These are phyloP conservation scores for Macrophomina pseudophaseolina DNA, from an alignment of 2,329 filamentous ascomycete species.

Conservation along the genomic window DNA sequence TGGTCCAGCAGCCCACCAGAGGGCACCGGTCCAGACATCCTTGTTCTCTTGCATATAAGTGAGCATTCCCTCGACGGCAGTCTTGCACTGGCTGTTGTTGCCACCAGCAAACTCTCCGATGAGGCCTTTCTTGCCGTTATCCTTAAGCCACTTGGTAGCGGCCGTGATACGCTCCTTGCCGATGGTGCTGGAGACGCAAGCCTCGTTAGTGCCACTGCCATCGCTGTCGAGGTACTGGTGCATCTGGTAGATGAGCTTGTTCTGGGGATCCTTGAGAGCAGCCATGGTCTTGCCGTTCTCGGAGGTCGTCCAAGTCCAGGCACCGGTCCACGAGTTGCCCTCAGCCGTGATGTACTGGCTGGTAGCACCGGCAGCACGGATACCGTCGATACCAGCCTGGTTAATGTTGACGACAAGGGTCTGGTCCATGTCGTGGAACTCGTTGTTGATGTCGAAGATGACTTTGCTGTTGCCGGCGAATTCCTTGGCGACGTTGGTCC, in stretches of 20 bases:
- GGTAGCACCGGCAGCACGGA: conserved; percentile 44
- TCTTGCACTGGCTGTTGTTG: conserved; percentile 53
- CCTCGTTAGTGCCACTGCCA: conserved; percentile 53
- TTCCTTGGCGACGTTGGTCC: conserved; percentile 38
- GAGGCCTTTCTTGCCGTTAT: conserved; percentile 54
- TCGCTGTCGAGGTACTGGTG: conserved; percentile 62
- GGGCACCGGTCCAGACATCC: conserved; percentile 55
- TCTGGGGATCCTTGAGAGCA: conserved; percentile 50
- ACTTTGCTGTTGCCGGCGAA: conserved; percentile 42
- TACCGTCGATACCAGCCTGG: conserved; percentile 47
- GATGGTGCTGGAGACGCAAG: conserved; percentile 56
- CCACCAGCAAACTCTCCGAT: conserved; percentile 59
- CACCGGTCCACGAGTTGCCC: conserved; percentile 54
- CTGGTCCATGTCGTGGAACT: conserved; percentile 45
- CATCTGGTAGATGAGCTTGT: conserved; percentile 60
- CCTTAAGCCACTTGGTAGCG: conserved; percentile 56
- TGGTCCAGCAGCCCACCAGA: conserved; percentile 59
- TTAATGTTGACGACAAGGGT: conserved; percentile 43
- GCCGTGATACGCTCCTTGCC: conserved; percentile 52
- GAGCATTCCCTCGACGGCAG: conserved; percentile 54
- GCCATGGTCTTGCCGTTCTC: conserved; percentile 50
- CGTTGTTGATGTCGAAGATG: conserved; percentile 49
- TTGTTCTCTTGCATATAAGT: conserved; percentile 50
- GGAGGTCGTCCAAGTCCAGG: conserved; percentile 54
- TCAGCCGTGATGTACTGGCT: conserved; percentile 60